phyloP scores from a whole-genome alignment of 805 yeast species.

The Metschnikowia hibisci region DNA sequence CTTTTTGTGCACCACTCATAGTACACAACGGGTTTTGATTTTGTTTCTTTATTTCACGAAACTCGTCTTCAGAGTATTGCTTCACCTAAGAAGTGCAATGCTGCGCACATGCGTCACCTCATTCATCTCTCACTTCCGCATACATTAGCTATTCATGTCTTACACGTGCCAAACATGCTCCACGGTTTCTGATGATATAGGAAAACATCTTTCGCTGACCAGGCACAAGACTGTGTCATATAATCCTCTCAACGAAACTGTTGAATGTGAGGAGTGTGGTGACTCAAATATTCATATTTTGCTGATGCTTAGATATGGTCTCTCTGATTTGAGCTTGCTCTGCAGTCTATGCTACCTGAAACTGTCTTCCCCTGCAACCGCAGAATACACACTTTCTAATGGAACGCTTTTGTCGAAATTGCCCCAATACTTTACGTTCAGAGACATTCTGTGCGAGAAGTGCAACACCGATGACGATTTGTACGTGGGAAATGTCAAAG shows the following conservation, averaged over 20 bases:
- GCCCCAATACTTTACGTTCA: slow-evolving; percentile 43
- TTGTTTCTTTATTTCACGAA: too few species aligned
- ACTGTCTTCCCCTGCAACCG: slow-evolving; percentile 33
- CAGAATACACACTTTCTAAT: slow-evolving; percentile 49
- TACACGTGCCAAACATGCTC: slow-evolving; percentile 48
- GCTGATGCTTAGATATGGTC: slow-evolving; percentile 49
- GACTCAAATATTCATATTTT: slow-evolving; percentile 52
- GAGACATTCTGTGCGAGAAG: slow-evolving; percentile 46
- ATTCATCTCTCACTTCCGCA: not conserved
- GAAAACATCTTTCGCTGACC: slow-evolving; percentile 50
- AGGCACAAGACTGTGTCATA: slow-evolving; percentile 45
- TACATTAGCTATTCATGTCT: not conserved
- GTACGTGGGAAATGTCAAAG: slow-evolving; percentile 26
- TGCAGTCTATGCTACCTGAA: slow-evolving; percentile 46
- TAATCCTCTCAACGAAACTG: slow-evolving; percentile 33
- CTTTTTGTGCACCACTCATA: too few species aligned
- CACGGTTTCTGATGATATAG: slow-evolving; percentile 33
- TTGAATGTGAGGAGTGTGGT: slow-evolving; percentile 55
- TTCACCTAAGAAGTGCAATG: not conserved
- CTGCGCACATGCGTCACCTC: not conserved
- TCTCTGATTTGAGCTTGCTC: slow-evolving; percentile 49
- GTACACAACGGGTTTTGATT: too few species aligned
- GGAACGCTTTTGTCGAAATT: slow-evolving; percentile 53
- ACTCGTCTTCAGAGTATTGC: too few species aligned
- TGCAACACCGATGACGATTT: slow-evolving; percentile 44